Evolutionary conservation across 2,329 filamentous ascomycete genomes (phyloP).

Genomic region (Aspergillus clavatus): DNA sequence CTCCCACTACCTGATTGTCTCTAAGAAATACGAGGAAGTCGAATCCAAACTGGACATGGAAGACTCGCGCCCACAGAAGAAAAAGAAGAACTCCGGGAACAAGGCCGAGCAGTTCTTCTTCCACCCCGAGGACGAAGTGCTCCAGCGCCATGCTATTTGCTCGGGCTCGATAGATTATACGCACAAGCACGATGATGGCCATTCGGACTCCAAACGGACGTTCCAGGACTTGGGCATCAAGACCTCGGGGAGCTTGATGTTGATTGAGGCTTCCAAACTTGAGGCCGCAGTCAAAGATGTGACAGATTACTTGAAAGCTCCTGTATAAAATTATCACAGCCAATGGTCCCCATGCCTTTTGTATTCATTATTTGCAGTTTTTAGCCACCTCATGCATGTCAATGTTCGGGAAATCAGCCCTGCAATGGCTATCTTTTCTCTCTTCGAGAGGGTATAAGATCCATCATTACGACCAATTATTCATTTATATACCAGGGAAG

Average conservation of each 20-base stretch:
- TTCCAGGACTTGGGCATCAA: conserved; percentile 92
- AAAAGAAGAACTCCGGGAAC: conserved; percentile 54
- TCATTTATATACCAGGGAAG: not conserved
- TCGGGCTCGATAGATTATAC: conserved; percentile 70
- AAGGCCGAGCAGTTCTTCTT: conserved; percentile 73
- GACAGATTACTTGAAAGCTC: conserved; percentile 63
- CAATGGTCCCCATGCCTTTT: not conserved
- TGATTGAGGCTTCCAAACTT: conserved; percentile 78
- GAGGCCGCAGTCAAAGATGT: conserved; percentile 70
- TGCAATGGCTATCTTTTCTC: not conserved
- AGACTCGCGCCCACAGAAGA: conserved; percentile 58
- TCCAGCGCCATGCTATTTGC: conserved; percentile 70
- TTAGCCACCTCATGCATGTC: conserved; percentile 2
- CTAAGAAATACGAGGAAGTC: conserved; percentile 88
- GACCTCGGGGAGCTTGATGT: conserved; percentile 75
- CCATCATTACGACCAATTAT: not conserved
- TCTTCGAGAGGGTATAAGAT: not conserved
- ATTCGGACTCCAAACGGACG: conserved; percentile 84
- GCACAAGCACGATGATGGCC: conserved; percentile 69
- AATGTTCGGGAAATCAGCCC: not conserved
- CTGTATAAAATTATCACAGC: conserved; percentile 29
- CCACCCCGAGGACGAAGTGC: conserved; percentile 89
- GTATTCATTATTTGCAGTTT: not conserved
- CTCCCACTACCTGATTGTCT: conserved; percentile 85
- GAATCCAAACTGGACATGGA: conserved; percentile 71